Evolutionary conservation across 345 rosid species (phyloP), one percentile per base, ranked within the genome.

Genomic region (Cardiospermum halicacabum): DNA sequence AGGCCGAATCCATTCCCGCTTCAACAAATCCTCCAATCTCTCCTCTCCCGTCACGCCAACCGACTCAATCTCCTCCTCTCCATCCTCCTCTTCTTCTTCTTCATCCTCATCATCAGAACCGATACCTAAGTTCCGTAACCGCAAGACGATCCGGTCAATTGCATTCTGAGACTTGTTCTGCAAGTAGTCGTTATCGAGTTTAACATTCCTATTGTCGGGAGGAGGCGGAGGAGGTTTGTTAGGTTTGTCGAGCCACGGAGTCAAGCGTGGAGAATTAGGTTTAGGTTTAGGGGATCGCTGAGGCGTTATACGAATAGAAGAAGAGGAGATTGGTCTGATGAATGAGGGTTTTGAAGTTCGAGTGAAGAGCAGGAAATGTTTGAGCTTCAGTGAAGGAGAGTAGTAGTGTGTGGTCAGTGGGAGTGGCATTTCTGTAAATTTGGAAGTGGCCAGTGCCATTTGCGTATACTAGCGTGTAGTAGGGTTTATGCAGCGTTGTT

Each of bases 1-100:
- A 19, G 99, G 99, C 30, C 96, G 80, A 11, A 87, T 69, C 99
- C 99, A 91, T 63, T 91, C 96, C 42, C 93, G 80, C 66, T 72
- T 78, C 82, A 95, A 77, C 59, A 95, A 65, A 69, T 91, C 97
- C 5, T 89, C 87, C 32, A 94, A 64, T 36, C 80, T 82, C 81
- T 94, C 97, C 62, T 91, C 91, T 36, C 99, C 99, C 0, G 88
- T 86, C 62, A 75, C 78, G 11, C 80, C 66, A 4, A 51, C 39
- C 1, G 56, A 58, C 58, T 66, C 76, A 40, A 51, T 59, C 15
- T 42, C 65, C 3, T 71, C 75, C 0, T 19, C 70, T 2, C 27
- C 63, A 48, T 53, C 56, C 31, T 68, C 84, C 0, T 62, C 60
- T 31, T 34, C 85, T 1, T 58, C 77, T 1, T 70, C 82, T 16